Percentiles rank a stretch among this genome's conserved stretches.
These are phyloP conservation scores for Asterophora parasitica DNA, from an alignment of 768 basidiomycete genomes.

Conservation along the genomic window DNA sequence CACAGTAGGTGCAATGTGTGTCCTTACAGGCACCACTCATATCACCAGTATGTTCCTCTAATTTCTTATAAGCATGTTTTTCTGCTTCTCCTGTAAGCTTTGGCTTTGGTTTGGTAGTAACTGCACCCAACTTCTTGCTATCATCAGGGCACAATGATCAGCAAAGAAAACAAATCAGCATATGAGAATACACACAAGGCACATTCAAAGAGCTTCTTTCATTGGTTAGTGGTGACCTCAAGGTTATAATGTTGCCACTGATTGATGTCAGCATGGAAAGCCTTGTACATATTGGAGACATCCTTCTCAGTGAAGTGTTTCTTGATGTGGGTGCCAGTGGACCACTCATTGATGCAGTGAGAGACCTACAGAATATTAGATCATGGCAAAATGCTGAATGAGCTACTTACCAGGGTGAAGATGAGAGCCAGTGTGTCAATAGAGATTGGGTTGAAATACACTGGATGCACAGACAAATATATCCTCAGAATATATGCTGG, in stretches of 20 bases:
- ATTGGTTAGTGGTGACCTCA: not conserved
- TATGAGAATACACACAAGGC: not conserved
- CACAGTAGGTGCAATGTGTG: too few species aligned
- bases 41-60: too few species aligned
- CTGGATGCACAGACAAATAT: too few species aligned
- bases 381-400: too few species aligned
- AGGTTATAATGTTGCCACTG: not conserved
- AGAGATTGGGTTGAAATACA: conserved; percentile 15
- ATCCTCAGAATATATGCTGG: too few species aligned
- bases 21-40: too few species aligned
- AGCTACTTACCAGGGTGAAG: not conserved
- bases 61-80: too few species aligned
- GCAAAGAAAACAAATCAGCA: too few species aligned
- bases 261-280: not conserved
- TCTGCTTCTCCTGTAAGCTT: too few species aligned
- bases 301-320: not conserved
- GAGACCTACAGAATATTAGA: not conserved
- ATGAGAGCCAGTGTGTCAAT: conserved; percentile 10
- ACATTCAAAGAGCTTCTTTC: conserved; percentile 4
- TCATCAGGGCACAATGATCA: too few species aligned
- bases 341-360: conserved; percentile 3
- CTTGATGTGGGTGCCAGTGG: not conserved
- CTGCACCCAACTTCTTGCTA: too few species aligned
- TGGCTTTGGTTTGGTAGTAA: too few species aligned
- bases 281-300: not conserved